Percentiles rank a stretch among this genome's conserved stretches.
Conservation (phyloP, 768 basidiomycete species). For the Baorangia bicolor region DNA sequence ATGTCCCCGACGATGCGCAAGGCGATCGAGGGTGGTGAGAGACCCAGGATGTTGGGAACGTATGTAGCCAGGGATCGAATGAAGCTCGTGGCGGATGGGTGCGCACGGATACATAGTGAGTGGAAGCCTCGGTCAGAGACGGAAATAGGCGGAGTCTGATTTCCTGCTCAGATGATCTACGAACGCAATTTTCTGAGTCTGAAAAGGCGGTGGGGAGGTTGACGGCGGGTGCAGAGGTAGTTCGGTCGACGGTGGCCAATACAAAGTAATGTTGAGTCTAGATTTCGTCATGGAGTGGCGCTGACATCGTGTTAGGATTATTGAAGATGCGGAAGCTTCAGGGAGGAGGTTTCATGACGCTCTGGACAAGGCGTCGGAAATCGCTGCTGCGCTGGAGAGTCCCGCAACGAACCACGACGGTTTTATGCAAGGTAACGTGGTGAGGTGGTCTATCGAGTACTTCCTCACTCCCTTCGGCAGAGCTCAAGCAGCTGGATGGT, state of each 20-base stretch:
- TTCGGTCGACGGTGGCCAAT: slow-evolving; percentile 50
- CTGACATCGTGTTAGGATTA: slow-evolving; percentile 38
- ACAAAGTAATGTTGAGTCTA: slow-evolving; percentile 40
- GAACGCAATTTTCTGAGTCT: slow-evolving; percentile 49
- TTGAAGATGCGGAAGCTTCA: slow-evolving; percentile 60
- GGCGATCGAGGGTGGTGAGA: slow-evolving; percentile 70
- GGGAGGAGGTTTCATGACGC: slow-evolving; percentile 57
- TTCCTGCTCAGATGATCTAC: slow-evolving; percentile 52
- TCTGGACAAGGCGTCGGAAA: slow-evolving; percentile 53
- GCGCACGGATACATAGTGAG: slow-evolving; percentile 66
- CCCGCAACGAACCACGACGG: slow-evolving; percentile 50
- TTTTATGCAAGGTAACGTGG: slow-evolving; percentile 49
- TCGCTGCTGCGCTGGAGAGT: slow-evolving; percentile 53
- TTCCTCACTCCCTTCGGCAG: slow-evolving; percentile 35
- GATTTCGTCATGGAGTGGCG: neutral
- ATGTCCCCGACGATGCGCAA: slow-evolving; percentile 63
- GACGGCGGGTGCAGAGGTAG: slow-evolving; percentile 56
- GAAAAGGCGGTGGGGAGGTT: slow-evolving; percentile 54
- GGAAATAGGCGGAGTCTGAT: neutral
- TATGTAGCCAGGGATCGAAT: slow-evolving; percentile 80
- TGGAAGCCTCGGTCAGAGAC: neutral
- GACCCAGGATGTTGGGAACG: slow-evolving; percentile 68
- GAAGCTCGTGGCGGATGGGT: slow-evolving; percentile 75
- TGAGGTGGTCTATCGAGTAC: neutral
- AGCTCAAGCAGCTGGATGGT: slow-evolving; percentile 63